Evolutionary conservation across 1,284 basidiomycete species (phyloP).

Genomic region (Heterobasidion occidentale): DNA sequence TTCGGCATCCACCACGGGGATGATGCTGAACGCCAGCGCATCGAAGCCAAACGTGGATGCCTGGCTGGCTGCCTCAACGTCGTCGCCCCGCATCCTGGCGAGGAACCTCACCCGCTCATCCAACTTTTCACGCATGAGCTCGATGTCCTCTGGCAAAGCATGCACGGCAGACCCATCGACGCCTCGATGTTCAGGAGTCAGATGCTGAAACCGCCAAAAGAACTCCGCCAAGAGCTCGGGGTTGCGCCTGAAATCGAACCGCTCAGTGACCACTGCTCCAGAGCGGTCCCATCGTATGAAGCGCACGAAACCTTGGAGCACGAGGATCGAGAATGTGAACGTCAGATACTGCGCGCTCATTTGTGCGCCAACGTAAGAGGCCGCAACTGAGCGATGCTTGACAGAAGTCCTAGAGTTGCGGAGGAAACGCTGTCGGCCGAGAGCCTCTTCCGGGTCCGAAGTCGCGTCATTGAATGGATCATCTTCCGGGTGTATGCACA

Average conservation of each 20-base stretch:
- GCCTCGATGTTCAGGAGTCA: neutral
- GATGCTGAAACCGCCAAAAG: conserved; percentile 3
- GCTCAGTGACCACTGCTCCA: conserved; percentile 2
- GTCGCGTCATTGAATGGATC: no score
- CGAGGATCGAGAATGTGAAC: conserved; percentile 25
- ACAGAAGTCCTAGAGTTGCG: no score
- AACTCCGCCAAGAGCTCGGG: conserved; percentile 3
- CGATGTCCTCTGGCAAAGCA: no score
- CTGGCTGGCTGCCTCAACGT: neutral
- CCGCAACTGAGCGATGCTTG: no score
- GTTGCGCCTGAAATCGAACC: neutral
- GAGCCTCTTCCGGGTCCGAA: no score
- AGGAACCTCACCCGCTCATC: neutral
- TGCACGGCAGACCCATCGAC: neutral
- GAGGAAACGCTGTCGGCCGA: no score
- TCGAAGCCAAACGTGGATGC: neutral
- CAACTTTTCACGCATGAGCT: neutral
- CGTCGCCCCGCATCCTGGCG: neutral
- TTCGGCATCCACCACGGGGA: neutral
- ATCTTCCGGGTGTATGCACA: no score
- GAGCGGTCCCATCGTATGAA: conserved; percentile 4
- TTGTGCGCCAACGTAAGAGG: neutral
- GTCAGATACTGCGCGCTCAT: conserved; percentile 27
- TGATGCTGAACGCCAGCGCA: neutral
- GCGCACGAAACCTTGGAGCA: neutral